Percentiles rank a stretch among this genome's conserved stretches.
These are phyloP conservation scores for Tricholoma matsutake DNA, from an alignment of 768 basidiomycete genomes.

Conservation along the genomic window DNA sequence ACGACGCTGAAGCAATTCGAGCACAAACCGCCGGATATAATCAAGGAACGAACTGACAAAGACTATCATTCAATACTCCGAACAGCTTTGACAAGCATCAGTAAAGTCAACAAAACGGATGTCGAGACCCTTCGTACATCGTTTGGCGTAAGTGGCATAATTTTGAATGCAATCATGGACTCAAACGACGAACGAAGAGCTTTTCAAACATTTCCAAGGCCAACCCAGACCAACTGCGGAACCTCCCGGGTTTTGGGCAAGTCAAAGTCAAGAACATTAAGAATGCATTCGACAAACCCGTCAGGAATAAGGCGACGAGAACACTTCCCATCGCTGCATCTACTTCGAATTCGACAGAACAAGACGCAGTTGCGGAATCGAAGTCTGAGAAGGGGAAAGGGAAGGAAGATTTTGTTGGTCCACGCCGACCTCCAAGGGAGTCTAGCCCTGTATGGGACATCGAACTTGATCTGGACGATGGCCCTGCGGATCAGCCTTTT, in stretches of 20 bases:
- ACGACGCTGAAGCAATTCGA: slow-evolving; percentile 91
- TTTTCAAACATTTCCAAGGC: slow-evolving; percentile 80
- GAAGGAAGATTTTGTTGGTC: slow-evolving; percentile 21
- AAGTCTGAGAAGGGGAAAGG: slow-evolving; percentile 5
- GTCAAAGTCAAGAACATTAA: slow-evolving; percentile 90
- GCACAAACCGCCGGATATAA: slow-evolving; percentile 87
- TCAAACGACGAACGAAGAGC: slow-evolving; percentile 48
- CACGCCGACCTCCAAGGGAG: slow-evolving; percentile 26
- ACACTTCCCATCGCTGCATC: slow-evolving; percentile 32
- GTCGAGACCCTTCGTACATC: slow-evolving; percentile 88
- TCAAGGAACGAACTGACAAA: slow-evolving; percentile 93
- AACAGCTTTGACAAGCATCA: slow-evolving; percentile 81
- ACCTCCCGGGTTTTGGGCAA: slow-evolving; percentile 90
- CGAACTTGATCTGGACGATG: slow-evolving; percentile 50
- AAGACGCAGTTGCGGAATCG: not conserved
- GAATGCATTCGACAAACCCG: slow-evolving; percentile 88
- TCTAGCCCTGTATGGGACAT: slow-evolving; percentile 73
- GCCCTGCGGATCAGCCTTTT: slow-evolving; percentile 24
- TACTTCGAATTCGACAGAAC: slow-evolving; percentile 2
- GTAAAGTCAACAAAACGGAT: slow-evolving; percentile 96
- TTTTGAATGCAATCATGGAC: not conserved
- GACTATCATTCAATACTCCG: slow-evolving; percentile 82
- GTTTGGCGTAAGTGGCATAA: slow-evolving; percentile 68
- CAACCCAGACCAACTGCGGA: slow-evolving; percentile 68
- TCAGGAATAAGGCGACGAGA: slow-evolving; percentile 65